Conservation (phyloP, 208 protist genomes). For the Wallacemonas sp. region DNA sequence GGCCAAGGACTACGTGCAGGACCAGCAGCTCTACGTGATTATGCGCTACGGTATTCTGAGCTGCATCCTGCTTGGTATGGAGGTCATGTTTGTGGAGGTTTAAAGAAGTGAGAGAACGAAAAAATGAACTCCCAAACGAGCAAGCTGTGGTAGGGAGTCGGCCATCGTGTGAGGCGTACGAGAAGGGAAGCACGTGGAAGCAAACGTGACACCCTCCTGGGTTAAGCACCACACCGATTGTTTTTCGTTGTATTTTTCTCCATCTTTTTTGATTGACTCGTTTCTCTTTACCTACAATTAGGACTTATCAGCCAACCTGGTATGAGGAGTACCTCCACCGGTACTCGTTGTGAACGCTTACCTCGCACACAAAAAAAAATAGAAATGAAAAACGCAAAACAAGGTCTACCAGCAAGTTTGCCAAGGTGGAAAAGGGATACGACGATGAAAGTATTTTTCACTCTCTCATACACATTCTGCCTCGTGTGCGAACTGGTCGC, state of each 20-base stretch:
- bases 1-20: slow-evolving; percentile 90
- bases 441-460: no score
- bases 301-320: background rate
- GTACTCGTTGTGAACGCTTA: no score
- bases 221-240: background rate
- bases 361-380: background rate
- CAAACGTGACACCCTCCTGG: no score
- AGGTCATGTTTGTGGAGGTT: slow-evolving; percentile 87
- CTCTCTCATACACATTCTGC: no score
- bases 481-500: no score
- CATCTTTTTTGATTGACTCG: background rate
- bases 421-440: no score
- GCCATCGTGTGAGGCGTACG: no score
- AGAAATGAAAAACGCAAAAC: no score
- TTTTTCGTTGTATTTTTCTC: background rate
- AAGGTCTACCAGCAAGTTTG: no score
- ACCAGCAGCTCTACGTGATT: slow-evolving; percentile 80
- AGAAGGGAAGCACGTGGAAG: no score
- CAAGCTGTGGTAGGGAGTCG: no score
- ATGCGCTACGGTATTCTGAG: slow-evolving; percentile 84
- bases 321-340: no score
- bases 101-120: slow-evolving; percentile 21
- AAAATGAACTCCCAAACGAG: background rate
- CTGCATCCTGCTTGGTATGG: slow-evolving; percentile 83
- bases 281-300: background rate